Evolutionary conservation across 192 early-diverging fungal species (phyloP), one percentile per base, ranked within the genome.

Genomic region (Backusella psychrophila): DNA sequence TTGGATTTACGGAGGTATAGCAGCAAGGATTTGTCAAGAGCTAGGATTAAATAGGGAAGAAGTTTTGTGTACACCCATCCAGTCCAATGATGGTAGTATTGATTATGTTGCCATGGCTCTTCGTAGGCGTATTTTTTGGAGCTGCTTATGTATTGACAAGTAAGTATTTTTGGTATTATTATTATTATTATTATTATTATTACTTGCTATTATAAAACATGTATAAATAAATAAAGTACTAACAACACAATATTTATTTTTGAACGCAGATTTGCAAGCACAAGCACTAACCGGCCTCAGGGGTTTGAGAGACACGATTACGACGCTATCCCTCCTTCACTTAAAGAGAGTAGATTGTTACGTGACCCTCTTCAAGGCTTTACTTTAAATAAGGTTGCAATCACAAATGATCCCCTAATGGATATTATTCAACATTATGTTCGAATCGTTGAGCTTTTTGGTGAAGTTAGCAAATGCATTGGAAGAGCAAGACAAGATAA

Each of bases 1-100:
- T 12, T 89, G 86, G 86, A 87, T 86, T 80, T 87, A 85, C 75
- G 82, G 80, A 26, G 85, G 86, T 29, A 83, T 85, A 73, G 86
- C 88, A 38, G 74, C 84, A 35, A 80, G 87, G 34, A 81, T 85
- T 59, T 82, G 85, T 9, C 82, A 85, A 66, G 86, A 86, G 31
- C 72, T 89, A 67, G 88, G 88, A 31, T 66, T 89, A 34, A 83
- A 89, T 65, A 82, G 82, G 21, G 80, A 87, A 63, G 86, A 87
- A 44, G 69, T 66, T 9, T 29, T 77, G 8, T 38, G 39, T n/a
- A 53, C 35, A 46, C 79, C 79, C 9, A 81, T 81, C 38, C 39
- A 80, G 21, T 83, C 79, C 14, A 75, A 77, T n/a, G 79, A 80
- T 75, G 85, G 84, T 69, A 80, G 77, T 17, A 81, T 80, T 42